These are phyloP conservation scores for Haematococcus lacustris DNA, from an alignment of 139 green algal genomes.

Conservation along the genomic window DNA sequence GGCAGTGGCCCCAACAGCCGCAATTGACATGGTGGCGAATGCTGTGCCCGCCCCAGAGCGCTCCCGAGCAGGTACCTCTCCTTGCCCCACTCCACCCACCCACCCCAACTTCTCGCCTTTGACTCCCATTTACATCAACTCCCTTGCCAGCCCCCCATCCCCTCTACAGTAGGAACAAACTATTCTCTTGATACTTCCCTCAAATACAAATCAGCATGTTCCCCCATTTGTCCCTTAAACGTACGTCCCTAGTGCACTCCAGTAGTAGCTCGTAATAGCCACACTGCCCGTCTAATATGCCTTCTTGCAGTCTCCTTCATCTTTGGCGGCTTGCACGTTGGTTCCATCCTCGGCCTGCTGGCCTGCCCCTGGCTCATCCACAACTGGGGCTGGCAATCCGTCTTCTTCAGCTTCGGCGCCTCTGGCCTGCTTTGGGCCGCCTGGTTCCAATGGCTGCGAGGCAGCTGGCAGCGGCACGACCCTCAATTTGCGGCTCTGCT, in stretches of 20 bases:
- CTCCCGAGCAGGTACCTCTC: neutral
- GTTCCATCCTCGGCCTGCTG: conserved; percentile 76
- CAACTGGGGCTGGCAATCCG: conserved; percentile 64
- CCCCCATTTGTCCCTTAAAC: neutral
- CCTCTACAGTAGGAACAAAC: neutral
- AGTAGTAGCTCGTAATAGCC: neutral
- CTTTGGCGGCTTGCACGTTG: conserved; percentile 91
- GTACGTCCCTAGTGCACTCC: neutral
- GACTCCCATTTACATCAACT: too few species aligned
- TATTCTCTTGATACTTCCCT: conserved; percentile 38
- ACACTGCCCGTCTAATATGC: neutral
- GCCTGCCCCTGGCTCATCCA: conserved; percentile 66
- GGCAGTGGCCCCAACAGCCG: conserved; percentile 76
- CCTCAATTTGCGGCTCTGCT: neutral
- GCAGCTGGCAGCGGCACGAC: neutral
- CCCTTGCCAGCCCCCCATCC: neutral
- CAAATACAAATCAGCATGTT: neutral
- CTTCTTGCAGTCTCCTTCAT: conserved; percentile 56
- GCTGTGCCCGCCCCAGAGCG: conserved; percentile 62
- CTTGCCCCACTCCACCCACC: neutral
- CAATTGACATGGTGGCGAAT: conserved; percentile 84
- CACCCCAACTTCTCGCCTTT: too few species aligned
- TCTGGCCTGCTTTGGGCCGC: neutral
- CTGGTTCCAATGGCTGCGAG: neutral
- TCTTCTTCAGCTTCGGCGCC: conserved; percentile 84